These are phyloP conservation scores for Neonectria sp. DNA, from an alignment of 2,329 filamentous ascomycete species.

Conservation along the genomic window DNA sequence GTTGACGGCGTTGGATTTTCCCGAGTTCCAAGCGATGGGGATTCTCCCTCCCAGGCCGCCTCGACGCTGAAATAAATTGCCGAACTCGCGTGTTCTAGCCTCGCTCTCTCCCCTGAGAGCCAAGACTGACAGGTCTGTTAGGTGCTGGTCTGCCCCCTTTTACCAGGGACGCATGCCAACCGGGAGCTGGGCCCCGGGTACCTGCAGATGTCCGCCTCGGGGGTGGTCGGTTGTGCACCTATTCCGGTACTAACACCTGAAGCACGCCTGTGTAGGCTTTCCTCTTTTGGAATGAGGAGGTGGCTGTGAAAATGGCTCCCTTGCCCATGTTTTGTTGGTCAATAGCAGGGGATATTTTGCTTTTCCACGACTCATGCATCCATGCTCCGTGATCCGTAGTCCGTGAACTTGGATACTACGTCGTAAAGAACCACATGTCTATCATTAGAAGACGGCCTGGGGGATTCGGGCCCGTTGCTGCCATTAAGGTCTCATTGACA, in stretches of 20 bases:
- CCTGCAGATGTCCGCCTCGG: conserved; percentile 6
- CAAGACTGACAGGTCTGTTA: not conserved
- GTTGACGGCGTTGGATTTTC: not conserved
- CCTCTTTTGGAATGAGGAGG: conserved; percentile 11
- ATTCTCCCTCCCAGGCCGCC: not conserved
- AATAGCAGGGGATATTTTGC: not conserved
- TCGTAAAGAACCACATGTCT: not conserved
- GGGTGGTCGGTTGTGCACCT: conserved; percentile 6
- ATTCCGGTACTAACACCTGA: conserved; percentile 16
- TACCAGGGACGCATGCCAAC: not conserved
- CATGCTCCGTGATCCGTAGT: not conserved
- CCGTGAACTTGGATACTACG: not conserved
- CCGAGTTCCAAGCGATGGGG: conserved; percentile 3
- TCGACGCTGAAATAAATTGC: not conserved
- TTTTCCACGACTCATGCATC: not conserved
- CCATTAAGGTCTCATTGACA: not conserved
- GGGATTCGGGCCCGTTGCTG: not conserved
- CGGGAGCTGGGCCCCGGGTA: conserved; percentile 1
- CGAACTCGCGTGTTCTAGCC: conserved; percentile 6
- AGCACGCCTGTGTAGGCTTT: conserved; percentile 7
- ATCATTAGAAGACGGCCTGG: not conserved
- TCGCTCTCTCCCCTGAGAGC: not conserved
- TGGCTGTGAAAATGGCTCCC: conserved; percentile 6
- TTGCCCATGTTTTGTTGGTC: not conserved
- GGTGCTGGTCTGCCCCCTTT: not conserved